Base-by-base conservation (phyloP, 345 rosid genomes). In the Camelina sativa region DNA sequence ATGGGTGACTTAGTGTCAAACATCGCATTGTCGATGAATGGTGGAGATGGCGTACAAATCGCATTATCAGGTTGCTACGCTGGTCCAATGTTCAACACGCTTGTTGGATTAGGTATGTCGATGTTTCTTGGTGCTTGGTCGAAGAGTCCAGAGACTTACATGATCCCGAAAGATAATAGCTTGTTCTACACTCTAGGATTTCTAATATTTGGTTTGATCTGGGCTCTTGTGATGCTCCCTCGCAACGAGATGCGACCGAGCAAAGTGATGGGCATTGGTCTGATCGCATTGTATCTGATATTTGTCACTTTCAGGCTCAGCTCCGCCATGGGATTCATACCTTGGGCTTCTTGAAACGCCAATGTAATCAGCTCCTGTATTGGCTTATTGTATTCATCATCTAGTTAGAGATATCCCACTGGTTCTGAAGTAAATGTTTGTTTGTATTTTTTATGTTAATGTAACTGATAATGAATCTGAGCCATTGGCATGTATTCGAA, bases 31-130 rank as follows among this genome's bases (percentile, higher is more conserved):
- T 86, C 97, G 0, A 83, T 84, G 91, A 86, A 88, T 61, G 95
- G 96, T 22, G 96, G 86, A 20, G 98, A 88, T 37, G 79, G 97
- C 0, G 81, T 84, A 44, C 97, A 94, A 79, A 94, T 94, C 32
- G 98, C 98, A 0, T 76, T 91, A 54, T 94, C 97, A 0, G 98
- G 98, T 19, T 94, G 97, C 81, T 94, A 88, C 76, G 98, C 98
- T 7, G 98, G 98, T 58, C 98, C 98, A 23, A 94, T 94, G 97
- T 90, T 94, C 80, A 91, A 94, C 85, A 94, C 96, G 1, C 88
- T 91, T 55, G 84, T 88, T 76, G 98, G 98, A 38, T 58, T 94
- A 83, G 96, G 98, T 8, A 55, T 90, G 55, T 88, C 96, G 1
- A 77, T 94, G 89, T 67, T 94, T 67, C 85, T 90, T 3, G 93